Conservation (phyloP, 2,329 filamentous ascomycete genomes). For the Fonsecaea monophora region DNA sequence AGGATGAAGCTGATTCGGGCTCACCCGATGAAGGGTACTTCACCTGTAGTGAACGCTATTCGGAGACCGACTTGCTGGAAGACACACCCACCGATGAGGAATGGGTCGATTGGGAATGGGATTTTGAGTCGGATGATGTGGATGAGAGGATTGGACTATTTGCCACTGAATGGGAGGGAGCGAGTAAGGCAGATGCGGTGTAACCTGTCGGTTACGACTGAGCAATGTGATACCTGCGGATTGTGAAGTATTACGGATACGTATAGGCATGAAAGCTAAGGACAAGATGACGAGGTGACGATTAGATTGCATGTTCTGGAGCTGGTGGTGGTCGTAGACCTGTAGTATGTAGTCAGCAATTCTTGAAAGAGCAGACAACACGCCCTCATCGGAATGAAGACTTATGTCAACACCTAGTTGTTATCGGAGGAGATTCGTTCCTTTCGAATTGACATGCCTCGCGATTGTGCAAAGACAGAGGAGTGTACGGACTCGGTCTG, state of each 20-base stretch:
- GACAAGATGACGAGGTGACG: not conserved
- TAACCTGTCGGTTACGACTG: not conserved
- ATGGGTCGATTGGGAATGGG: constrained; percentile 28
- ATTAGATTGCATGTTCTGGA: not conserved
- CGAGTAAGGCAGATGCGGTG: too few relatives aligned
- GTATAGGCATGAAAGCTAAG: not conserved
- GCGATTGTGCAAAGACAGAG: not conserved
- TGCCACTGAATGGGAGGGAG: not conserved
- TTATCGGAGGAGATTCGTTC: not conserved
- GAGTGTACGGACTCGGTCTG: not conserved
- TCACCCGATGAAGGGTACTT: constrained; percentile 17
- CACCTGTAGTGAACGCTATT: constrained; percentile 3
- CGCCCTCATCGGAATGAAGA: not conserved
- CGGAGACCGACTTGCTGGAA: constrained; percentile 15
- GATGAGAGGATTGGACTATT: not conserved
- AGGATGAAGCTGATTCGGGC: not conserved
- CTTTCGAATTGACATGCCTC: not conserved
- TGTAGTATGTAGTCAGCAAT: not conserved
- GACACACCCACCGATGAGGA: constrained; percentile 14
- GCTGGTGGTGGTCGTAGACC: not conserved
- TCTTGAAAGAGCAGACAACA: not conserved
- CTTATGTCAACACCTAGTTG: not conserved
- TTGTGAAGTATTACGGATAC: not conserved
- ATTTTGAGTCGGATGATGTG: constrained; percentile 12
- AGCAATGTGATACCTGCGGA: not conserved